These are phyloP conservation scores for Neofusicoccum ribis DNA, from an alignment of 2,329 filamentous ascomycete species.

Conservation along the genomic window DNA sequence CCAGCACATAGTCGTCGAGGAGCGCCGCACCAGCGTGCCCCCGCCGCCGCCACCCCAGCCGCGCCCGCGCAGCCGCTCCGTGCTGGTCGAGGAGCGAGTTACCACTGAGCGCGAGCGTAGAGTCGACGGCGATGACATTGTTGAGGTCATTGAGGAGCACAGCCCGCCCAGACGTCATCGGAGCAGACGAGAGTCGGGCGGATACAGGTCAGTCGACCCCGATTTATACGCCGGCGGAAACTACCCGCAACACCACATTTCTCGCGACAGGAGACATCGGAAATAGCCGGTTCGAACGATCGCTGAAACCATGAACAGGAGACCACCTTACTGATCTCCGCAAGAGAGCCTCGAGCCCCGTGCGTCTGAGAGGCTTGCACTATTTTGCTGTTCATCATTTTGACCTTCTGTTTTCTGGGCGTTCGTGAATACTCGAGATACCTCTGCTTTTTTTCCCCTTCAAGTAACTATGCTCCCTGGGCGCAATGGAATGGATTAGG, in stretches of 20 bases:
- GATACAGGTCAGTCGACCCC: conserved; percentile 52
- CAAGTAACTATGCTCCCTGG: not conserved
- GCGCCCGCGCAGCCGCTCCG: conserved; percentile 33
- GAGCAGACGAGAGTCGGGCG: conserved; percentile 40
- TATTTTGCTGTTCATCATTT: no score
- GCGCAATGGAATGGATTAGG: not conserved
- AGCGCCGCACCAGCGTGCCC: conserved; percentile 25
- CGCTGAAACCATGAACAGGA: conserved; percentile 10
- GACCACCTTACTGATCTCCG: conserved; percentile 4
- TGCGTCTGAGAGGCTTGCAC: no score
- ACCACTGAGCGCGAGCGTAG: conserved; percentile 23
- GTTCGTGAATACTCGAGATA: not conserved
- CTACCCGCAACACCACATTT: conserved; percentile 23
- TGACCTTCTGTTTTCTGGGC: not conserved
- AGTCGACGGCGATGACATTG: conserved; percentile 54
- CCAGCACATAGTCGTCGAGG: conserved; percentile 41
- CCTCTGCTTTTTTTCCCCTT: not conserved
- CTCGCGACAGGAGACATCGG: conserved; percentile 22
- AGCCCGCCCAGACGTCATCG: conserved; percentile 42
- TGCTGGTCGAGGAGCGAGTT: conserved; percentile 46
- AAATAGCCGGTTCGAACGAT: not conserved
- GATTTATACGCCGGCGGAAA: conserved; percentile 39
- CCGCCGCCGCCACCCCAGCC: conserved; percentile 25
- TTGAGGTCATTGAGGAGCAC: conserved; percentile 61
- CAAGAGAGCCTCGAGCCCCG: not conserved